Conservation (phyloP, 179 eudicot genomes). For the Monotropa hypopitys region DNA sequence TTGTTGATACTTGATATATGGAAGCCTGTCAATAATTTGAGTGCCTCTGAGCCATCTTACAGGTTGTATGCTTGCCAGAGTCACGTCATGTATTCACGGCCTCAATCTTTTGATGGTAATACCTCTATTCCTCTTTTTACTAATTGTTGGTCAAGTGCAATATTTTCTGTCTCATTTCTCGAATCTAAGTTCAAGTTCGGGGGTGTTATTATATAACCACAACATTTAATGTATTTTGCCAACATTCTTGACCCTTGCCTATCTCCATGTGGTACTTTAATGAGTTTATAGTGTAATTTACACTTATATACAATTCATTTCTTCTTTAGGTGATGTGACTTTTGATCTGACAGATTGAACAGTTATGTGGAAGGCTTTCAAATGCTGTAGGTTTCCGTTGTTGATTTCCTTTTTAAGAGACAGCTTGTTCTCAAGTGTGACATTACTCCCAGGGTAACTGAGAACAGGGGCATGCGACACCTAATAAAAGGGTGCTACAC, state of each 20-base stretch:
- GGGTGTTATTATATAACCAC: too few species aligned
- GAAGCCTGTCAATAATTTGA: conserved; percentile 31
- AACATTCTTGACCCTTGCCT: too few species aligned
- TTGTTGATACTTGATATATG: conserved; percentile 69
- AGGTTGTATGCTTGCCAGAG: conserved; percentile 90
- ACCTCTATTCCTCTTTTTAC: neutral
- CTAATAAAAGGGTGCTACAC: neutral
- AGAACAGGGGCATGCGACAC: neutral
- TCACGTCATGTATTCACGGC: conserved; percentile 90
- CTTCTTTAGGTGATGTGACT: neutral
- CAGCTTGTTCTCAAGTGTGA: neutral
- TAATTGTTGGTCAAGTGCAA: neutral
- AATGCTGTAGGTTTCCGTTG: neutral
- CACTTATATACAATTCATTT: neutral
- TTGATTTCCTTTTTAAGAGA: neutral
- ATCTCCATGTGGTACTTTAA: neutral
- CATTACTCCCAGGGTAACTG: neutral
- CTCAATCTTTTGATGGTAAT: conserved; percentile 85
- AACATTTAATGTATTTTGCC: neutral
- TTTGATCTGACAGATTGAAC: neutral
- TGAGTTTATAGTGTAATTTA: neutral
- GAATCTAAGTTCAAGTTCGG: neutral
- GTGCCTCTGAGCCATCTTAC: conserved; percentile 62
- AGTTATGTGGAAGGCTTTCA: neutral
- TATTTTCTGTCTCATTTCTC: neutral